Evolutionary conservation across 805 yeast genomes (phyloP).

Genomic region (Yamadazyma philogaea): DNA sequence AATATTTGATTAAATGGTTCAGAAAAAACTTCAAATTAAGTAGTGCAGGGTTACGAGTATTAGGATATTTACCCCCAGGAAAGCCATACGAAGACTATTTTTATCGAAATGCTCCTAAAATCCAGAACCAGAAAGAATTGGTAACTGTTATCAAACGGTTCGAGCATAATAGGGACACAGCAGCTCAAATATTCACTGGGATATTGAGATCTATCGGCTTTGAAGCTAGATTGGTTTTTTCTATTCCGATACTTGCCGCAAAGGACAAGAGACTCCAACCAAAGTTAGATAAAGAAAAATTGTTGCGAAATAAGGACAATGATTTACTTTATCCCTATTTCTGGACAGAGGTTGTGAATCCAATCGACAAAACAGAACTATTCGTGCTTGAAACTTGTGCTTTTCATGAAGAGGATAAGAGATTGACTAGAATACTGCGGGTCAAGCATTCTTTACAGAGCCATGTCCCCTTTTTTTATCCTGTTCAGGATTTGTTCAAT

Average conservation of each 20-base stretch:
- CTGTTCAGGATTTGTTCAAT: slow-evolving; percentile 21
- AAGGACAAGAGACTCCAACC: slow-evolving; percentile 22
- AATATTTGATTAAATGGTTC: slow-evolving; percentile 34
- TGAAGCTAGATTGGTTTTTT: slow-evolving; percentile 28
- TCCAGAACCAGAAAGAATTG: slow-evolving; percentile 11
- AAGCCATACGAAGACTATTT: slow-evolving; percentile 17
- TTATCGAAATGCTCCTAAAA: slow-evolving; percentile 18
- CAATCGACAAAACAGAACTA: slow-evolving; percentile 22
- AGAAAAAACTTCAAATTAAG: slow-evolving; percentile 27
- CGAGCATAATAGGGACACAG: slow-evolving; percentile 31
- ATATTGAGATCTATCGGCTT: slow-evolving; percentile 28
- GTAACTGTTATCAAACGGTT: slow-evolving; percentile 19
- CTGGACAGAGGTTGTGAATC: slow-evolving; percentile 37
- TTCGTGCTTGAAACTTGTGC: slow-evolving; percentile 26
- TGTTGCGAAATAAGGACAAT: slow-evolving; percentile 24
- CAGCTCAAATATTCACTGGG: slow-evolving; percentile 32
- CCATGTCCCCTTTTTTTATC: slow-evolving; percentile 20
- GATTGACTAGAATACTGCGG: slow-evolving; percentile 22
- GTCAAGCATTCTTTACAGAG: slow-evolving; percentile 1
- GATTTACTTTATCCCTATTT: slow-evolving; percentile 35
- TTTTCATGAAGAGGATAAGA: slow-evolving; percentile 27
- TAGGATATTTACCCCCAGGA: slow-evolving; percentile 24
- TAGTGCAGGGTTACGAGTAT: slow-evolving; percentile 28
- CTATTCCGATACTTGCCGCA: slow-evolving; percentile 25
- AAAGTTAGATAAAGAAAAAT: slow-evolving; percentile 17